phyloP scores from a whole-genome alignment of 345 rosid species.

The Lepidium africanum region DNA sequence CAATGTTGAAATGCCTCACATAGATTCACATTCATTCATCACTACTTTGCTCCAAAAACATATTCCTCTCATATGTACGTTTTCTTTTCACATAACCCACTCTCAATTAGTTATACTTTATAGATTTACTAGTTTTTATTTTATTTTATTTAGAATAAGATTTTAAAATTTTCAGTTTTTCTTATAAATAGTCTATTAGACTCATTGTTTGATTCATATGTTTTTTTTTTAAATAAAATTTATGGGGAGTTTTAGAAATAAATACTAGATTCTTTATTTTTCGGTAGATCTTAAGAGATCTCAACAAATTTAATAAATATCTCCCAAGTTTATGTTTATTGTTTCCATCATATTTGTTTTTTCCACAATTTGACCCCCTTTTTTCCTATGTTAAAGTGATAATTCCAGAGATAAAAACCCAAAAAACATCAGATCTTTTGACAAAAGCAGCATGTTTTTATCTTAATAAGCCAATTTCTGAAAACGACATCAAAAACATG shows the following conservation, averaged over 20 bases:
- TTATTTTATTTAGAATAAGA: too few species aligned
- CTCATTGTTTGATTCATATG: too few species aligned
- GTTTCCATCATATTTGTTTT: background rate
- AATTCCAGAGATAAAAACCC: background rate
- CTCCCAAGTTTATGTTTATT: background rate
- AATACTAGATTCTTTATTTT: too few species aligned
- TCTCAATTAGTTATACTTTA: too few species aligned
- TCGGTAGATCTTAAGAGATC: too few species aligned
- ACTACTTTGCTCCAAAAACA: background rate
- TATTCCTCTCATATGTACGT: slow-evolving; percentile 34
- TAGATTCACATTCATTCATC: slow-evolving; percentile 21
- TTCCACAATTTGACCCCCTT: background rate
- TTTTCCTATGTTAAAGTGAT: slow-evolving; percentile 30
- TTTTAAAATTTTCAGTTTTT: too few species aligned
- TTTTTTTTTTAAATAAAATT: too few species aligned
- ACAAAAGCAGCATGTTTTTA: slow-evolving; percentile 24
- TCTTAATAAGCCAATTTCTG: slow-evolving; percentile 29
- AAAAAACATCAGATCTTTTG: slow-evolving; percentile 11
- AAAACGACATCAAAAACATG: slow-evolving; percentile 33
- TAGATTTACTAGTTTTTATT: too few species aligned
- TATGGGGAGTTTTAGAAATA: too few species aligned
- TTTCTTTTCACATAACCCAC: background rate
- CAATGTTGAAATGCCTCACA: slow-evolving; percentile 22
- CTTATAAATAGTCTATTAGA: too few species aligned
- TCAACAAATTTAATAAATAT: too few species aligned